Evolutionary conservation across 2,329 filamentous ascomycete genomes (phyloP), one percentile per base, ranked within the genome.

Genomic region (Colletotrichum abscissum): DNA sequence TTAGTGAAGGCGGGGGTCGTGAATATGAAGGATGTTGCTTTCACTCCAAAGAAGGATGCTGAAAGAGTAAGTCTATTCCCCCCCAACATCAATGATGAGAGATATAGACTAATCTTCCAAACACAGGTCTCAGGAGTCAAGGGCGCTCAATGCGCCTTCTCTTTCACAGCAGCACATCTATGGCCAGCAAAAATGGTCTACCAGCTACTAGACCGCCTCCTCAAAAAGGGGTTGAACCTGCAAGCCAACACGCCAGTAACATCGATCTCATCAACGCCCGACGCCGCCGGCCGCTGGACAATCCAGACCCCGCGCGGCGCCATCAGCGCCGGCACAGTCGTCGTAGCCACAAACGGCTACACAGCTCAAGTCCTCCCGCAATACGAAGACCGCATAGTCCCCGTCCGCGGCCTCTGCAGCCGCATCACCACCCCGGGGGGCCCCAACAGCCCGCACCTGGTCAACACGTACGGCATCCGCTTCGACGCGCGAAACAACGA

Each of bases 401-500:
- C 77, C 24, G 60, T 77, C 28, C 67, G 75, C 19, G 76, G 76
- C 26, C 24, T 58, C 56, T 58, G 56, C 56, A 58, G 56, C 16
- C 70, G 69, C 35, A 67, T 66, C 49, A 68, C 42, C n/a, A 74
- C 82, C 63, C 79, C 84, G 11, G 46, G 73, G 77, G 75, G 59
- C 73, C 83, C 85, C 24, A 58, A 49, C 3, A 16, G 28, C 28
- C 24, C 49, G 14, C 82, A 84, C 11, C 76, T 90, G 35, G 79
- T 81, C 42, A 85, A 84, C 3, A 90, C 90, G 1, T 92, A 91
- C 76, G 90, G 87, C n/a, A 90, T 93, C 75, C 88, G 92, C 26
- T 90, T 90, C 38, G 55, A 52, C 77, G 82, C 84, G 2, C 80
- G 83, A 22, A 89, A 90, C 0, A 92, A 91, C 77, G 92, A 93